These are phyloP conservation scores for Monosporascus sp. DNA, from an alignment of 2,329 filamentous ascomycete species.

Conservation along the genomic window DNA sequence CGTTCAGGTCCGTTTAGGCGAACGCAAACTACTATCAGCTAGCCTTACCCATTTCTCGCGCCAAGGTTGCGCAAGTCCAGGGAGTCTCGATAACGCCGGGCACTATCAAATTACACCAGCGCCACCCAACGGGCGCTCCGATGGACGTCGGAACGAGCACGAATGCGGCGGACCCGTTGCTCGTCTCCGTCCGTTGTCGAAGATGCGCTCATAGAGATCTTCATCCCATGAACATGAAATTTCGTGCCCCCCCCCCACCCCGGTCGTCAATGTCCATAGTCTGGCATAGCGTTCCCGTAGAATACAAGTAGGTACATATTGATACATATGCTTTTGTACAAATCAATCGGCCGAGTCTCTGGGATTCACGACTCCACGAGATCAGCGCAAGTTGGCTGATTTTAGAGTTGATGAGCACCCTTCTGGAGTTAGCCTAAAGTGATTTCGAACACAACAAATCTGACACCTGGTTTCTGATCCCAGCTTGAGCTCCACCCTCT, in stretches of 20 bases:
- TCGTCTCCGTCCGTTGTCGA: no score
- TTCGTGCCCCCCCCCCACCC: background rate
- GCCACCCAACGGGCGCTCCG: background rate
- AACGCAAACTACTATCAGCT: background rate
- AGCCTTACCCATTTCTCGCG: no score
- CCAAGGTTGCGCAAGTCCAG: background rate
- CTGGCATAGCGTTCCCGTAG: background rate
- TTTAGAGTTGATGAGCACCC: background rate
- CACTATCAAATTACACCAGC: background rate
- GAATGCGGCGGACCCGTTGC: no score
- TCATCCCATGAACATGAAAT: no score
- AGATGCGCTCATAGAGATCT: no score
- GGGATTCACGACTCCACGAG: no score
- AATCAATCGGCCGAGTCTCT: background rate
- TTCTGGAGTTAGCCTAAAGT: slow-evolving; percentile 5
- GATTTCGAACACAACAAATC: background rate
- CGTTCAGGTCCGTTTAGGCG: background rate
- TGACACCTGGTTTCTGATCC: background rate
- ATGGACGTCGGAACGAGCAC: no score
- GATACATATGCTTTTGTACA: background rate
- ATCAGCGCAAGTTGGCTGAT: background rate
- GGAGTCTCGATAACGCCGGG: background rate
- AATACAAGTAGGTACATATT: background rate
- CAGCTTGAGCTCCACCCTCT: slow-evolving; percentile 15
- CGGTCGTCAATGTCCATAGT: background rate